Conservation (phyloP, 139 green algal genomes). For the Marvania coccoides region DNA sequence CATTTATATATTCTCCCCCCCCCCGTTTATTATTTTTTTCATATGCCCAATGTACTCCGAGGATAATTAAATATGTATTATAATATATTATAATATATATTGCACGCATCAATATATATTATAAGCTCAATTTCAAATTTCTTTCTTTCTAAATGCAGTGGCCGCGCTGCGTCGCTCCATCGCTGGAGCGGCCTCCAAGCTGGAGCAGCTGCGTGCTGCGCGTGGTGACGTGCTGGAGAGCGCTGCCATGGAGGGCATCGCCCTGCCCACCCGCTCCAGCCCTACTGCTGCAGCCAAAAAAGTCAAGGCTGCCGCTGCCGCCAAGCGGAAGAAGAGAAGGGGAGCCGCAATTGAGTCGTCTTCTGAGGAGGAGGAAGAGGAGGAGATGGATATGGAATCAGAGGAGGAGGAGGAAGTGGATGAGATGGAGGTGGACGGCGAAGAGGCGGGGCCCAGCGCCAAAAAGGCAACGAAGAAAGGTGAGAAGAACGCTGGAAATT, state of each 20-base stretch:
- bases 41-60: too few relatives aligned
- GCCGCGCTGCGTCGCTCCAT: conserved; percentile 29
- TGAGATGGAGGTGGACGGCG: conserved; percentile 21
- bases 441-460: not conserved
- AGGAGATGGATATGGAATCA: not conserved
- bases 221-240: conserved; percentile 25
- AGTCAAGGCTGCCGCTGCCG: not conserved
- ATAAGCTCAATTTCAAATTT: not conserved
- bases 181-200: not conserved
- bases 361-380: conserved; percentile 11
- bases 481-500: too few relatives aligned
- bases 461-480: not conserved
- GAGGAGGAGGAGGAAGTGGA: conserved; percentile 1
- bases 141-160: too few relatives aligned
- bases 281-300: not conserved
- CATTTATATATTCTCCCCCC: too few relatives aligned
- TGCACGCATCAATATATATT: too few relatives aligned
- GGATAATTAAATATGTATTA: too few relatives aligned
- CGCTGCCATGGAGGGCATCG: conserved; percentile 38
- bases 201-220: conserved; percentile 22
- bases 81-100: too few relatives aligned
- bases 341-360: too few relatives aligned
- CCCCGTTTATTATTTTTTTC: too few relatives aligned
- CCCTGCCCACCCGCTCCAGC: not conserved
- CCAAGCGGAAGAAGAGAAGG: not conserved